Conservation (phyloP, 163 green algal genomes). For the Chloromonas sp. region DNA sequence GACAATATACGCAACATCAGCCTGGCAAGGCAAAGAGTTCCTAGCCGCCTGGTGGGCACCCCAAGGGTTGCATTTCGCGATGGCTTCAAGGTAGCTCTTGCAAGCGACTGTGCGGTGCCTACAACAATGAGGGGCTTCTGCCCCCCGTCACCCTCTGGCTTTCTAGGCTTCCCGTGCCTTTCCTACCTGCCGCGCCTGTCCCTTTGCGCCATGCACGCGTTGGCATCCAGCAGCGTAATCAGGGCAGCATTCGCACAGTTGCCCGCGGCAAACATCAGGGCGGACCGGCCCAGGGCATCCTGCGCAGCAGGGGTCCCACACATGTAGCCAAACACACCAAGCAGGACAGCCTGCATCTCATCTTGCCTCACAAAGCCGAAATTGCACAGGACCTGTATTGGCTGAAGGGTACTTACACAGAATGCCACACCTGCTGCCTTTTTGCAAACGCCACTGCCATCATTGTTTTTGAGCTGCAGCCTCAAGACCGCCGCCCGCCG, state of each 20-base stretch:
- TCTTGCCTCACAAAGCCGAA: no score
- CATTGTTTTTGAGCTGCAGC: no score
- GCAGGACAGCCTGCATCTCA: no score
- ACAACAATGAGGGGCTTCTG: not conserved
- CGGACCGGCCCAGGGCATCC: conserved; percentile 61
- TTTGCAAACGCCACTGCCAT: no score
- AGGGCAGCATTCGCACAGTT: conserved; percentile 36
- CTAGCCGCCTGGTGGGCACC: not conserved
- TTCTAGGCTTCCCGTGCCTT: no score
- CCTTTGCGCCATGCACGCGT: conserved; percentile 48
- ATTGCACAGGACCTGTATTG: no score
- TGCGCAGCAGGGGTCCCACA: conserved; percentile 13
- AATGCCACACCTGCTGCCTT: no score
- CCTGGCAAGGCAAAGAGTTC: not conserved
- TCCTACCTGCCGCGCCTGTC: conserved; percentile 43
- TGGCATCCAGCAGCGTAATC: conserved; percentile 46
- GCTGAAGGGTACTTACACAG: no score
- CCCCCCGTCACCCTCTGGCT: no score
- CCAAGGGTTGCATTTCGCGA: not conserved
- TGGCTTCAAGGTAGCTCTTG: not conserved
- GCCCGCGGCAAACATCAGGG: conserved; percentile 75
- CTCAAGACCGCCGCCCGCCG: no score
- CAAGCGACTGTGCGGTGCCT: not conserved
- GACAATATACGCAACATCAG: not conserved
- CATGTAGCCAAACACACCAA: no score